Base-by-base conservation (phyloP, 768 basidiomycete genomes). In the Fomitopsis serialis region DNA sequence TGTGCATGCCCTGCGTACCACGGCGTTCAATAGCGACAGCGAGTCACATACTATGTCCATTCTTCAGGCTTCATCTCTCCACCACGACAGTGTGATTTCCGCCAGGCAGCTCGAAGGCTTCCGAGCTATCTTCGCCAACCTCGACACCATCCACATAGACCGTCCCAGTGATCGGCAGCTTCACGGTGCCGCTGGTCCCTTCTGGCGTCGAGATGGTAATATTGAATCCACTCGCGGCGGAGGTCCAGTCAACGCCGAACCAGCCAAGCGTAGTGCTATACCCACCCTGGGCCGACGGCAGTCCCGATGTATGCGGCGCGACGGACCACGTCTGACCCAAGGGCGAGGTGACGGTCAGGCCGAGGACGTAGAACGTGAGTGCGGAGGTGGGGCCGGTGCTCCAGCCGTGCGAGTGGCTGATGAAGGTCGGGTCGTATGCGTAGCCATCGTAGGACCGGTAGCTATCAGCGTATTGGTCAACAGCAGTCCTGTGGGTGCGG, bases 331-430 rank as follows among this genome's bases (percentile, higher is more conserved):
- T 71, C 15, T 56, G 49, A 2, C 81, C 81, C 58, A 75, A 70
- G 0, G 75, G 73, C 2, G 74, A 64, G 0, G 76, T 78, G 27
- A 82, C 69, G 17, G 69, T 72, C 13, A 83, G 67, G 15, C 81
- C 81, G 15, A 80, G 70, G 27, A 82, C 72, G 60, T 80, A 81
- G 65, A 77, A 78, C 2, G 80, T 81, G 7, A 82, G 66, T 6
- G 80, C 78, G 7, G 78, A 76, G 0, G 81, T 83, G 0, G 81
- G 78, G 0, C 80, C 81, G 0, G 79, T 69, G 53, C 76, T 78
- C 81, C 81, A 83, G 6, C 80, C 80, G 58, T 83, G 81, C 1
- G 78, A 66, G 59, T 82, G 80, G n/a, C 76, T 78, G 10, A 78
- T 82, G 63, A 81, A 83, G 0, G 80, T 71, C 0, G 79, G 70